A percentile compares a stretch with the other conserved stretches of the same genome.
These are phyloP conservation scores for Termitomyces sp. DNA, from an alignment of 768 basidiomycete species.

Conservation along the genomic window DNA sequence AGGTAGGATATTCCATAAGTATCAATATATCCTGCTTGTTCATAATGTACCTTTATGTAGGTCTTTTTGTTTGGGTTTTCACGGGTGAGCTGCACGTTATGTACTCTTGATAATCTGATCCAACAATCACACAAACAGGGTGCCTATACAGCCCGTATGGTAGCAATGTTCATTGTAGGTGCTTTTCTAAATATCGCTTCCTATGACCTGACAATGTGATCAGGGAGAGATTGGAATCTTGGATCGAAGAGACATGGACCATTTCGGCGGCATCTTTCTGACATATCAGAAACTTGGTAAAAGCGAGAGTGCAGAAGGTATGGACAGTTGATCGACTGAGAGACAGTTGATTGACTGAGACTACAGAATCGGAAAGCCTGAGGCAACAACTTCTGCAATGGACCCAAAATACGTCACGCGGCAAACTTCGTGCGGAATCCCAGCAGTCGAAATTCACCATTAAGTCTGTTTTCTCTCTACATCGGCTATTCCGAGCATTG, in stretches of 20 bases:
- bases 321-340: background rate
- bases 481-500: background rate
- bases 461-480: constrained; percentile 42
- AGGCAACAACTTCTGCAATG: constrained; percentile 51
- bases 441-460: constrained; percentile 53
- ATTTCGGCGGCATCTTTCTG: constrained; percentile 64
- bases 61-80: constrained; percentile 81
- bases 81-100: constrained; percentile 39
- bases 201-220: background rate
- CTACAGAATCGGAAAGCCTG: constrained; percentile 23
- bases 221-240: constrained; percentile 74
- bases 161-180: constrained; percentile 65
- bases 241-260: constrained; percentile 69
- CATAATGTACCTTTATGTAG: constrained; percentile 30
- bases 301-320: constrained; percentile 44
- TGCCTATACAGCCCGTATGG: constrained; percentile 75
- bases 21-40: background rate
- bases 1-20: constrained; percentile 42
- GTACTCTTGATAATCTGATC: background rate
- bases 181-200: background rate
- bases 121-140: constrained; percentile 41
- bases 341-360: background rate
- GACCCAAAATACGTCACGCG: constrained; percentile 50
- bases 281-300: constrained; percentile 63
- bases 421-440: constrained; percentile 49